These are phyloP conservation scores for Guadua angustifolia DNA, from an alignment of 176 grass and related monocot species.

Conservation along the genomic window DNA sequence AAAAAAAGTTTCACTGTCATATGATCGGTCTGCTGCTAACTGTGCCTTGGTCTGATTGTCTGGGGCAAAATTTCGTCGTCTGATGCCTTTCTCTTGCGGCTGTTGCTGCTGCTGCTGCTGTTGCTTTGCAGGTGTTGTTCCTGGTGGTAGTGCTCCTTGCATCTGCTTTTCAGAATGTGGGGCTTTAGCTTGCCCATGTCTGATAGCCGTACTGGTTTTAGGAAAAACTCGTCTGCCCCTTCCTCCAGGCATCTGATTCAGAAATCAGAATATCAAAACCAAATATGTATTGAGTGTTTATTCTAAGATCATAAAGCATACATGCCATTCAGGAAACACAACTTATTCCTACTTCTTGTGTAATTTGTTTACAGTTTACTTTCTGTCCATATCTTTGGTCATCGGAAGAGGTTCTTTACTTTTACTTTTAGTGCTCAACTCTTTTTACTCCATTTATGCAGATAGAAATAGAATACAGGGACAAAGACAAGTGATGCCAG, in stretches of 20 bases:
- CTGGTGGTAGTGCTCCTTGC: conserved; percentile 61
- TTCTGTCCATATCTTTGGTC: conserved; percentile 25
- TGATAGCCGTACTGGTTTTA: conserved; percentile 90
- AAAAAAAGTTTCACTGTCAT: conserved; percentile 10
- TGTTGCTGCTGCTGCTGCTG: conserved; percentile 36
- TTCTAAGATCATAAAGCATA: not conserved
- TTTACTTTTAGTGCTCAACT: conserved; percentile 16
- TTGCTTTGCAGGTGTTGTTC: conserved; percentile 49
- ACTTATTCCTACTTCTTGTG: not conserved
- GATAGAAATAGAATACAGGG: conserved; percentile 33
- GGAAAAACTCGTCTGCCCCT: conserved; percentile 93
- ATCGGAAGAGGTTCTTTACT: conserved; percentile 1
- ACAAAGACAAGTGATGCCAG: conserved; percentile 34
- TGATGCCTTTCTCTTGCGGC: conserved; percentile 68
- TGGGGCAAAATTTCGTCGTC: conserved; percentile 57
- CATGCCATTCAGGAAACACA: not conserved
- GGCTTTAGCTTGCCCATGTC: conserved; percentile 90
- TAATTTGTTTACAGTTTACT: not conserved
- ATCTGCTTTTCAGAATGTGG: conserved; percentile 74
- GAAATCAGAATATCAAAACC: conserved; percentile 25
- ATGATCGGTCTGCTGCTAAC: conserved; percentile 36
- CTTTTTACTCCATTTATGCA: not conserved
- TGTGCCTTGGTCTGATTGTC: conserved; percentile 63
- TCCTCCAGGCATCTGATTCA: conserved; percentile 90
- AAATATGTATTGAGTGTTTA: not conserved